Evolutionary conservation across 495 filamentous ascomycete species (phyloP).

Genomic region (Hypoxylon lenormandii): DNA sequence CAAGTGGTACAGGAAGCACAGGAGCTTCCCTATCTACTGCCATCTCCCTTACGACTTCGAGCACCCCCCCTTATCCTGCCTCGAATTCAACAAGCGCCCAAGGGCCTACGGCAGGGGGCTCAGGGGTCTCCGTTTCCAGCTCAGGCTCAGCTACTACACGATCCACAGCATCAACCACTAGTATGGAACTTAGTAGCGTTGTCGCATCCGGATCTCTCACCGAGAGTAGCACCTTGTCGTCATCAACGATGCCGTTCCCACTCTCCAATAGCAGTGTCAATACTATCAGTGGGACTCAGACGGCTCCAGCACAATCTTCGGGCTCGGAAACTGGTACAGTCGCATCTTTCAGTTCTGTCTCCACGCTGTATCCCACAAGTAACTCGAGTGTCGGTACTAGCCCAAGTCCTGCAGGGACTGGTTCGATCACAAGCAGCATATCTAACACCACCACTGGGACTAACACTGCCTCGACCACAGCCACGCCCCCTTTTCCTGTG

Average conservation of each 20-base stretch:
- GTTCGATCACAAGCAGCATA: conserved; percentile 12
- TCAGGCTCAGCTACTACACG: conserved; percentile 19
- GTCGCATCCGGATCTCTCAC: conserved; percentile 41
- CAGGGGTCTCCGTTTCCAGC: conserved; percentile 12
- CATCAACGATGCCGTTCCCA: conserved; percentile 24
- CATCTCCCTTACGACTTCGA: conserved; percentile 1
- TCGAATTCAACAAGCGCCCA: conserved; percentile 25
- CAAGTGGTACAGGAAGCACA: conserved; percentile 7
- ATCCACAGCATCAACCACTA: conserved; percentile 22
- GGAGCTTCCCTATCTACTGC: background rate
- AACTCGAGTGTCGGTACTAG: conserved; percentile 37
- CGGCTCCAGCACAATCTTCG: conserved; percentile 5
- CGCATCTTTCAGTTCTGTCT: conserved; percentile 21
- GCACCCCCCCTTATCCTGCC: conserved; percentile 19
- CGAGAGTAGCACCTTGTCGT: conserved; percentile 11
- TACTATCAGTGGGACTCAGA: conserved; percentile 6
- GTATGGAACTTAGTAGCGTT: conserved; percentile 36
- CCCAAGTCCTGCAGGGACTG: conserved; percentile 19
- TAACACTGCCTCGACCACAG: conserved; percentile 11
- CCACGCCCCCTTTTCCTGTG: conserved; percentile 14
- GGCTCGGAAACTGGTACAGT: conserved; percentile 22
- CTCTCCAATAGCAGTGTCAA: conserved; percentile 30
- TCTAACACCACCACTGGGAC: conserved; percentile 14
- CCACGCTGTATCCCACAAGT: conserved; percentile 33
- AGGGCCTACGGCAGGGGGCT: conserved; percentile 13